Conservation (phyloP, 2,329 filamentous ascomycete genomes). For the Pseudogymnoascus sp. region DNA sequence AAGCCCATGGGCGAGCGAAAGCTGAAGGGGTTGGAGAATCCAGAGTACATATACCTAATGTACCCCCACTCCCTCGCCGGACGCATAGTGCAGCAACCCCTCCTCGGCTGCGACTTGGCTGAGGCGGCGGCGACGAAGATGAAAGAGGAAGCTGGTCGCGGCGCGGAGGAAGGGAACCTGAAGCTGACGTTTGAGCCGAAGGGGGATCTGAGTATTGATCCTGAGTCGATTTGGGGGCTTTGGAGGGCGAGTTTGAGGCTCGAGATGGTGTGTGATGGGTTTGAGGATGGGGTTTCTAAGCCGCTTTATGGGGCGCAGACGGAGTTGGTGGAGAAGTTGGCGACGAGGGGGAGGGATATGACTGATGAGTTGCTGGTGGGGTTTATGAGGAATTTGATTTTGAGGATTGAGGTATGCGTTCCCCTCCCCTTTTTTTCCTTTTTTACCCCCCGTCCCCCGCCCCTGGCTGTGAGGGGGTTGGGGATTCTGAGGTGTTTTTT, state of each 20-base stretch:
- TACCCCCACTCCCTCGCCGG: constrained; percentile 85
- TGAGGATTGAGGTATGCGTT: constrained; percentile 76
- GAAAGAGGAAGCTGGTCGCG: constrained; percentile 29
- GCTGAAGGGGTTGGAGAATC: constrained; percentile 94
- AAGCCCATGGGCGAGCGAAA: constrained; percentile 95
- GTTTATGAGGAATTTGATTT: constrained; percentile 91
- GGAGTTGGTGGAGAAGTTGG: constrained; percentile 70
- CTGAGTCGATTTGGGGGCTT: constrained; percentile 71
- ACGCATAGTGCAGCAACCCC: constrained; percentile 62
- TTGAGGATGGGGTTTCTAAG: constrained; percentile 60
- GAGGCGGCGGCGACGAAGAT: constrained; percentile 29
- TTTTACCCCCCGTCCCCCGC: background rate
- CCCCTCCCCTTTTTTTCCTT: background rate
- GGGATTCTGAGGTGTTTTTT: too few relatives aligned
- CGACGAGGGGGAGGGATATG: constrained; percentile 70
- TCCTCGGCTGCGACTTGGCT: constrained; percentile 18
- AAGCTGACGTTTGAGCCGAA: background rate
- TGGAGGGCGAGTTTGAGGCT: constrained; percentile 85
- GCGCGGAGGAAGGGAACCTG: constrained; percentile 37
- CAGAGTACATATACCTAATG: constrained; percentile 89
- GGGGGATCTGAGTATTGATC: constrained; percentile 64
- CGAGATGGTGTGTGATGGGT: constrained; percentile 83
- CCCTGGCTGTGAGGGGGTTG: too few relatives aligned
- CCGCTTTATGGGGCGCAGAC: constrained; percentile 71
- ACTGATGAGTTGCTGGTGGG: constrained; percentile 83